These are phyloP conservation scores for Aspergillus udagawae DNA, from an alignment of 2,329 filamentous ascomycete species.

Conservation along the genomic window DNA sequence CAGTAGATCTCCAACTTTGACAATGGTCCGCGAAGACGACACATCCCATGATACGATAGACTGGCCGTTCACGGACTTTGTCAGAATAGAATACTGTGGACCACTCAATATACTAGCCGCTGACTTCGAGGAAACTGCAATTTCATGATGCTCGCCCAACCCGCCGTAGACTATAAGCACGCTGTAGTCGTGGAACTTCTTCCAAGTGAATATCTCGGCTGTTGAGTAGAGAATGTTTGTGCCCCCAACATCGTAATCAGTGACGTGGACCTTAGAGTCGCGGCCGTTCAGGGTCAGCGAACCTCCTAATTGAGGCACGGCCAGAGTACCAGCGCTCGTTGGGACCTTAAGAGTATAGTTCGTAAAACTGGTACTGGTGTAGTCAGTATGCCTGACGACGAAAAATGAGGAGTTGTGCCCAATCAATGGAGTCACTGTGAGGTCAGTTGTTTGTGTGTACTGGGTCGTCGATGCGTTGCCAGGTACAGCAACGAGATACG, in stretches of 20 bases:
- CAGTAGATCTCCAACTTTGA: slow-evolving; percentile 44
- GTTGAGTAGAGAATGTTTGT: slow-evolving; percentile 42
- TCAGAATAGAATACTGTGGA: slow-evolving; percentile 25
- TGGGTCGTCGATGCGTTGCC: slow-evolving; percentile 38
- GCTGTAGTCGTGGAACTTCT: slow-evolving; percentile 57
- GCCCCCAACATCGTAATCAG: slow-evolving; percentile 39
- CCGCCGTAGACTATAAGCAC: slow-evolving; percentile 41
- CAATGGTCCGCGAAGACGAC: slow-evolving; percentile 43
- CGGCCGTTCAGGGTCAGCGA: slow-evolving; percentile 37
- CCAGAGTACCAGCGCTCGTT: slow-evolving; percentile 37
- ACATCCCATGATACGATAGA: slow-evolving; percentile 52
- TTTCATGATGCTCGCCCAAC: slow-evolving; percentile 37
- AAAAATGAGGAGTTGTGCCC: slow-evolving; percentile 55
- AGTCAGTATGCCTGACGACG: slow-evolving; percentile 63
- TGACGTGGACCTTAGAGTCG: slow-evolving; percentile 45
- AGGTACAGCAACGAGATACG: slow-evolving; percentile 61
- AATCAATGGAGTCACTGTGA: slow-evolving; percentile 59
- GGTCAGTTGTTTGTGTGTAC: slow-evolving; percentile 52
- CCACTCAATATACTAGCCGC: slow-evolving; percentile 31
- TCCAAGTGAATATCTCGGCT: slow-evolving; percentile 47
- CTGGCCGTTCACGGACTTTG: slow-evolving; percentile 18
- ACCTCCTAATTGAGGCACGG: slow-evolving; percentile 39
- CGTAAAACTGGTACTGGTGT: slow-evolving; percentile 54
- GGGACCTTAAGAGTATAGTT: slow-evolving; percentile 60
- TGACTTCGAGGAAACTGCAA: slow-evolving; percentile 31